Base-by-base conservation (phyloP, 306 rosid species). In the Dryas alaskensis region DNA sequence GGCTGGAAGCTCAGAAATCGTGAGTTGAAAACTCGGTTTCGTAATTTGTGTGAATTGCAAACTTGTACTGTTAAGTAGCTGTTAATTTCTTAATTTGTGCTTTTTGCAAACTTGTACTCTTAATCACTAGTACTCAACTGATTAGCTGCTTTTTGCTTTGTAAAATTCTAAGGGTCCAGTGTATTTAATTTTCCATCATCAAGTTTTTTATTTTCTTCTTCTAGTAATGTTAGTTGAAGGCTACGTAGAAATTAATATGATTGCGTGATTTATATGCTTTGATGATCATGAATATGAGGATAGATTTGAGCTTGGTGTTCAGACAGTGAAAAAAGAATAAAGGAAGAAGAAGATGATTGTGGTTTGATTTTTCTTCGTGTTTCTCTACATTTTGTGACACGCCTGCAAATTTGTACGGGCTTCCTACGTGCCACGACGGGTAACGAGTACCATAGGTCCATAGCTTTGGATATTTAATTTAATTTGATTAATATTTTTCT, bases 1-100 rank as follows among this genome's bases (percentile, higher is more conserved):
- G 97, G 27, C 87, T 92, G 0, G 96, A 91, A 31, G 37, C 37
- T 31, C 80, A 82, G 78, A 88, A 80, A 9, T 77, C 81, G 5
- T 81, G 54, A n/a, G 43, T 9, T 53, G 10, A 5, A 1, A 1
- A 31, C 37, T 31, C 37, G 37, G 37, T 31, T 31, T 31, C 37
- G 2, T 31, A 31, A 31, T 31, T 31, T 31, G 37, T 31, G 37
- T 31, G 37, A 31, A 31, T 31, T 19, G 53, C 44, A 65, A 45
- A 65, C 70, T 27, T 67, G 22, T 50, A 70, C 53, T 4, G 51
- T 46, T n/a, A 4, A 8, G 3, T 31, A 31, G 37, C 2, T 22
- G 22, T 22, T 22, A 22, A 22, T 22, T 22, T 22, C 22, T 22
- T 22, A 22, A 22, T 22, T 22, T 22, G 0, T 22, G 22, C 22